Base-by-base conservation (phyloP, 176 grass and related monocot genomes). In the Musa beccarii region DNA sequence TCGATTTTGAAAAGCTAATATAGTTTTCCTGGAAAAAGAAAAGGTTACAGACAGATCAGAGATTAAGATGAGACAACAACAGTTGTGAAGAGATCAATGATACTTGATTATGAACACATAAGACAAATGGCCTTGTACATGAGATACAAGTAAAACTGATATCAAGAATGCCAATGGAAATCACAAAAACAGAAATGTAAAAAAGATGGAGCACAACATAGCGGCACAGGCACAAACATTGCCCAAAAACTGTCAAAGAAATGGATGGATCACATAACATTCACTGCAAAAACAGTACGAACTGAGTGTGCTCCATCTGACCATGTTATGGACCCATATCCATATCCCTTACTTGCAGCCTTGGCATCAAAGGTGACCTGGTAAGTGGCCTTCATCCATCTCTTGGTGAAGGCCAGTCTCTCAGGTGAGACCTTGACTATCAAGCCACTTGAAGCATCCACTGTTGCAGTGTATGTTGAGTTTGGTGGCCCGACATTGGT, bases 241-340 rank as follows among this genome's bases (percentile, higher is more conserved):
- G 10, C 61, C 2, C 20, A 52, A 52, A 54, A 43, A 43, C 4
- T 43, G 1, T 19, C 52, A 78, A 78, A 72, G 56, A 22, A 49
- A 21, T 23, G 8, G 2, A 70, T 89, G 8, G 2, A 70, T 91
- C 80, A 98, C 72, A 87, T 19, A 59, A 98, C 76, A 54, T 98
- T 89, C 69, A 87, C 88, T 21, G 88, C 94, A 80, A 98, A 98
- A 66, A 71, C 84, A 3, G 90, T 98, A 63, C 76, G 77, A 24
- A 98, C 94, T 2, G 80, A 79, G 82, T 98, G 94, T 56, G 88
- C 90, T 28, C 90, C 90, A 71, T 98, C 90, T 10, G 86, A 98
- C 94, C 94, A 98, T 66, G 75, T 93, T 65, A 98, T 20, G 17
- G 80, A 81, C 14, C 94, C 94, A 72, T 85, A 81, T 53, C 12